phyloP scores from a whole-genome alignment of 2,329 filamentous ascomycete species.

The Sporothrix brunneoviolacea region DNA sequence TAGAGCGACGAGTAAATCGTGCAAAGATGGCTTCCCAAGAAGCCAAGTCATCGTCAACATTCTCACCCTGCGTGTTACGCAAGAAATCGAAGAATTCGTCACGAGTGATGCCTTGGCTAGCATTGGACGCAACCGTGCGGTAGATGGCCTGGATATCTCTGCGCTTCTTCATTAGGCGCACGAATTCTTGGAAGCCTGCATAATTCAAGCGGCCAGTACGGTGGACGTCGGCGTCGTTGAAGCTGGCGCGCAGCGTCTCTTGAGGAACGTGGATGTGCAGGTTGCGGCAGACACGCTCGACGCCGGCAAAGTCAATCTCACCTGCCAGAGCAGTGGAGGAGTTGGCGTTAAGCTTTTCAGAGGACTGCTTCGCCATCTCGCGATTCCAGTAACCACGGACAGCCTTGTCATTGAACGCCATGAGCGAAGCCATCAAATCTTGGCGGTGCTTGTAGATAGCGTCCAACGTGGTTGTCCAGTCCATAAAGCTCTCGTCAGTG shows the following conservation, averaged over 20 bases:
- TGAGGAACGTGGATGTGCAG: conserved; percentile 87
- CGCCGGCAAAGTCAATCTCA: conserved; percentile 68
- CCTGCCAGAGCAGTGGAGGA: conserved; percentile 51
- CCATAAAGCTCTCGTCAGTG: conserved; percentile 60
- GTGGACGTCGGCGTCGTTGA: conserved; percentile 63
- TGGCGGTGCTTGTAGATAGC: conserved; percentile 80
- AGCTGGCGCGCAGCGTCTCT: conserved; percentile 65
- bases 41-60: conserved; percentile 58
- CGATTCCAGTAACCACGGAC: conserved; percentile 79
- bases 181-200: conserved; percentile 74
- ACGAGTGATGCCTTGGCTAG: conserved; percentile 59
- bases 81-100: conserved; percentile 73
- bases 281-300: conserved; percentile 78
- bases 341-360: conserved; percentile 30
- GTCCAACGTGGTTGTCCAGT: conserved; percentile 81
- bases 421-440: conserved; percentile 82
- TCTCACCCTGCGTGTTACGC: conserved; percentile 64
- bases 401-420: conserved; percentile 76
- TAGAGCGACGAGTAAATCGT: conserved; percentile 58
- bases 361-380: conserved; percentile 64
- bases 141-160: conserved; percentile 75
- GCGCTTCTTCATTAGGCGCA: conserved; percentile 74
- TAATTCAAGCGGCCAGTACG: conserved; percentile 65
- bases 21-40: conserved; percentile 69
- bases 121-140: conserved; percentile 50